Evolutionary conservation across 495 filamentous ascomycete genomes (phyloP).

Genomic region (Penicillium mononematosum): DNA sequence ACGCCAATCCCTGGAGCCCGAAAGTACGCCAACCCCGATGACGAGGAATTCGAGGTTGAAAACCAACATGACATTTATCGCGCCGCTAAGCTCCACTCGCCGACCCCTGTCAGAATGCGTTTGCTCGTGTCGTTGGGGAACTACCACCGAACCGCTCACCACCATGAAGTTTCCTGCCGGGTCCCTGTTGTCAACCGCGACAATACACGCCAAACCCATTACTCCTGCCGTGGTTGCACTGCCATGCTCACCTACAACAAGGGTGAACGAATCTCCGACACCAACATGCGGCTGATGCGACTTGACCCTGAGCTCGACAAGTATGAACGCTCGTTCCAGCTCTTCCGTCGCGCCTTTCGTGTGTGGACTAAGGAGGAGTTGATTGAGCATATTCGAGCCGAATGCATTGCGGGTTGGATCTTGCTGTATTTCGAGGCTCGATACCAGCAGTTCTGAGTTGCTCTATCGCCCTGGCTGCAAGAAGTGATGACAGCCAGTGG

Average conservation of each 20-base stretch:
- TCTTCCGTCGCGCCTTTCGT: neutral
- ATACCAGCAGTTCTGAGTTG: neutral
- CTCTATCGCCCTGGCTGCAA: neutral
- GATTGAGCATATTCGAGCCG: neutral
- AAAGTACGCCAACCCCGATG: too few relatives aligned
- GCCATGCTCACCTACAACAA: neutral
- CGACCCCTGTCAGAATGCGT: neutral
- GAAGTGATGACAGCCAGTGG: neutral
- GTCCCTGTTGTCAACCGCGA: neutral
- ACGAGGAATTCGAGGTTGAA: neutral
- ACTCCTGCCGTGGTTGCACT: neutral
- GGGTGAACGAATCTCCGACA: rapidly evolving
- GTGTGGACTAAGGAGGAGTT: neutral
- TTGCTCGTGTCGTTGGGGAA: neutral
- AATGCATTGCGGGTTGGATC: neutral
- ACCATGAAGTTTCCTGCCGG: neutral
- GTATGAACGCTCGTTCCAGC: neutral
- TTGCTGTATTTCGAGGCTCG: neutral
- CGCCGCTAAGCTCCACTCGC: neutral
- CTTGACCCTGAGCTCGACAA: neutral
- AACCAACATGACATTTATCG: neutral
- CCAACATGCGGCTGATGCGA: neutral
- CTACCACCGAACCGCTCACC: neutral
- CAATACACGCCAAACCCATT: neutral
- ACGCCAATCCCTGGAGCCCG: too few relatives aligned